These are phyloP conservation scores for Blastobotrys serpentis DNA, from an alignment of 1,139 yeast species.

Conservation along the genomic window DNA sequence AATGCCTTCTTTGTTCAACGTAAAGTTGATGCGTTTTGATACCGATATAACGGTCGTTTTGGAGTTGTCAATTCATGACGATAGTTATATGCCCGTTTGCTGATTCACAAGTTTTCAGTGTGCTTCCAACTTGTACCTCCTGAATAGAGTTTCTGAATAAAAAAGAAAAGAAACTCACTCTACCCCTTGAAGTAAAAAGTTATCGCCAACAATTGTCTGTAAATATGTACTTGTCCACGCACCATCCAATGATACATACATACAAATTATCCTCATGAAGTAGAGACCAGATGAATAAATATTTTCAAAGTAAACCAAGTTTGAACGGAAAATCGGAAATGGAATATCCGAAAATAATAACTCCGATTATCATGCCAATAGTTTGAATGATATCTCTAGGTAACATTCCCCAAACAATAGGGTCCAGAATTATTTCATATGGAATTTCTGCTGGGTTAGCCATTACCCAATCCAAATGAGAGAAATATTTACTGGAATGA, in stretches of 20 bases:
- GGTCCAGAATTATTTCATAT: slow-evolving; percentile 29
- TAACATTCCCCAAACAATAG: slow-evolving; percentile 26
- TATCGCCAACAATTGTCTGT: too few species aligned
- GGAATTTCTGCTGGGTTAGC: slow-evolving; percentile 26
- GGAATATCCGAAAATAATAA: slow-evolving; percentile 17
- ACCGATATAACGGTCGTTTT: too few species aligned
- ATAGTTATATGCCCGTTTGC: background rate
- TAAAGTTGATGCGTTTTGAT: too few species aligned
- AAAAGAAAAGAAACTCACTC: too few species aligned
- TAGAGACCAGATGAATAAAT: too few species aligned
- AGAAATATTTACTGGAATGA: slow-evolving; percentile 24
- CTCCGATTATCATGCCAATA: slow-evolving; percentile 24
- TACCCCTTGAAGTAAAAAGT: too few species aligned
- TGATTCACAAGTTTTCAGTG: background rate
- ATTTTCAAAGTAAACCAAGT: background rate
- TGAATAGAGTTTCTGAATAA: background rate
- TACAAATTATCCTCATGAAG: too few species aligned
- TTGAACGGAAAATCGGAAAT: slow-evolving; percentile 3
- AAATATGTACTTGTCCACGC: too few species aligned
- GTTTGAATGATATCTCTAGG: slow-evolving; percentile 29
- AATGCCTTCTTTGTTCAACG: too few species aligned
- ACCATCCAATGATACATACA: too few species aligned
- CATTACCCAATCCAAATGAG: slow-evolving; percentile 21
- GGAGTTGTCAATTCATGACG: too few species aligned
- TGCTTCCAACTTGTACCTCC: background rate